A percentile compares a stretch with the other conserved stretches of the same genome.
Conservation (phyloP, 345 rosid genomes). For the Ceriops zippeliana region DNA sequence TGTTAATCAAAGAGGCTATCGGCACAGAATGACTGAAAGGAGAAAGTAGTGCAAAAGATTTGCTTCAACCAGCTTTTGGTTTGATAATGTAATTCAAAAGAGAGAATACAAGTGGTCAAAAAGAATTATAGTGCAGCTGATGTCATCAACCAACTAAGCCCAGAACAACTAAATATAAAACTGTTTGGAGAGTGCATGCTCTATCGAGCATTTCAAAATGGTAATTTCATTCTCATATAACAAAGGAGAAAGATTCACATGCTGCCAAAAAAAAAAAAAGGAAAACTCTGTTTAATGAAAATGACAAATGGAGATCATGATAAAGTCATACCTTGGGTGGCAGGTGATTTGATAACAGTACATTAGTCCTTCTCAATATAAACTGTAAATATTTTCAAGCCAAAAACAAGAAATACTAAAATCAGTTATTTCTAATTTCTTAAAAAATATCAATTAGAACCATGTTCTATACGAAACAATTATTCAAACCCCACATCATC, state of each 20-base stretch:
- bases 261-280: background rate
- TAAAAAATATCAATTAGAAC: background rate
- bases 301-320: background rate
- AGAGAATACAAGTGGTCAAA: background rate
- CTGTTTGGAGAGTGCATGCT: background rate
- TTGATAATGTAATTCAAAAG: background rate
- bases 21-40: background rate
- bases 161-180: background rate
- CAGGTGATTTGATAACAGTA: slow-evolving; percentile 88
- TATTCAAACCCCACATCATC: background rate
- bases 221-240: background rate
- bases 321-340: slow-evolving; percentile 77
- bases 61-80: background rate
- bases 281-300: background rate
- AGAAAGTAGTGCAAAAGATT: background rate
- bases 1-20: background rate
- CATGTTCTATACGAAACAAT: background rate
- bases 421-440: background rate
- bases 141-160: background rate
- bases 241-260: too few species aligned
- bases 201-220: background rate
- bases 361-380: slow-evolving; percentile 92
- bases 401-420: slow-evolving; percentile 5
- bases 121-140: slow-evolving; percentile 1
- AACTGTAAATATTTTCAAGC: slow-evolving; percentile 53